Percentiles rank a stretch among this genome's conserved stretches.
These are phyloP conservation scores for Teunomyces funiuensis DNA, from an alignment of 805 yeast species.

Conservation along the genomic window DNA sequence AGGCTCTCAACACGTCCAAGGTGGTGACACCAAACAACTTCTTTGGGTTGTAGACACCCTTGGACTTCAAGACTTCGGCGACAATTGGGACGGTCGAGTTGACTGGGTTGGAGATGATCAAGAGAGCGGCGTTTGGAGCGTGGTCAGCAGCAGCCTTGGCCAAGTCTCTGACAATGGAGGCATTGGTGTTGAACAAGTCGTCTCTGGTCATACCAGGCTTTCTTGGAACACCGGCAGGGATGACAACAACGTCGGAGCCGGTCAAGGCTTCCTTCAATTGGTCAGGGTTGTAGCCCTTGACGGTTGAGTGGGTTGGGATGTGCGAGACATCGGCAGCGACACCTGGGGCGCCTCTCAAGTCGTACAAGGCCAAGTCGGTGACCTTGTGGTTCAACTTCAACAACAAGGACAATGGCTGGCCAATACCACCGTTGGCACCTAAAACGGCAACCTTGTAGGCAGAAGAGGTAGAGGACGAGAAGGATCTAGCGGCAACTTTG, in stretches of 20 bases:
- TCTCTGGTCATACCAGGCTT: slow-evolving; percentile 99
- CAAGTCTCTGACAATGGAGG: slow-evolving; percentile 90
- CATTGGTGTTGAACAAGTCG: slow-evolving; percentile 93
- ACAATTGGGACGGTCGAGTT: slow-evolving; percentile 97
- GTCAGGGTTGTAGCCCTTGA: slow-evolving; percentile 85
- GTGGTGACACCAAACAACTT: slow-evolving; percentile 96
- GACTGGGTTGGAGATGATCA: slow-evolving; percentile 91
- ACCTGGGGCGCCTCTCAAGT: slow-evolving; percentile 90
- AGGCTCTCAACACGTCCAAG: slow-evolving; percentile 85
- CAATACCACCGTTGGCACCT: slow-evolving; percentile 94
- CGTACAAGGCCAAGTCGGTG: slow-evolving; percentile 82
- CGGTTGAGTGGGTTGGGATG: slow-evolving; percentile 88
- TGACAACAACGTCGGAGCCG: slow-evolving; percentile 82
- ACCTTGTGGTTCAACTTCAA: slow-evolving; percentile 87
- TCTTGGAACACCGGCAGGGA: slow-evolving; percentile 98
- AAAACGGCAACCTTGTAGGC: slow-evolving; percentile 74
- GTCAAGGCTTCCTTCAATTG: slow-evolving; percentile 66
- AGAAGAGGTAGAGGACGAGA: slow-evolving; percentile 63
- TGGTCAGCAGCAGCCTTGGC: slow-evolving; percentile 81
- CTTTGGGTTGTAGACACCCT: slow-evolving; percentile 88
- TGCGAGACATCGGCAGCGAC: slow-evolving; percentile 96
- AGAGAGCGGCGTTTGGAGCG: slow-evolving; percentile 81
- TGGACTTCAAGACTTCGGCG: slow-evolving; percentile 83
- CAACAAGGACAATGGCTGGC: slow-evolving; percentile 79
- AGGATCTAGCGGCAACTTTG: slow-evolving; percentile 58